Conservation (phyloP, 176 grass and related monocot genomes). For the Phoenix roebelenii region DNA sequence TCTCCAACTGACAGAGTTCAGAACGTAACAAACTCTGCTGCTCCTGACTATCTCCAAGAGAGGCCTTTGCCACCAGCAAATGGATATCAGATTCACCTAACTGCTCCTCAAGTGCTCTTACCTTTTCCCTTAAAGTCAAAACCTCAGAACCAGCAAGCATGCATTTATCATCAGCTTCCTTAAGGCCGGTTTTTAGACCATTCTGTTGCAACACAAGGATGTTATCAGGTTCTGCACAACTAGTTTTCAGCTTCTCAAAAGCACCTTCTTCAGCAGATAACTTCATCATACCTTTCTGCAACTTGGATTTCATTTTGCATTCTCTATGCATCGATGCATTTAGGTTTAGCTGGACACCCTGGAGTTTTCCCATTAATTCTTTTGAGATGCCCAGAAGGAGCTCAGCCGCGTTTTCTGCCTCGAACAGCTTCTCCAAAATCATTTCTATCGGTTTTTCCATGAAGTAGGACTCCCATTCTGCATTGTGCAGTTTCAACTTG, state of each 20-base stretch:
- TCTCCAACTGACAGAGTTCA: constrained; percentile 38
- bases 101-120: constrained; percentile 36
- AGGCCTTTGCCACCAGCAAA: constrained; percentile 28
- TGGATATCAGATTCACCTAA: constrained; percentile 34
- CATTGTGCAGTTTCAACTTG: constrained; percentile 36
- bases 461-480: constrained; percentile 49
- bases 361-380: constrained; percentile 40
- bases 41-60: constrained; percentile 36
- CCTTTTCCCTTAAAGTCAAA: constrained; percentile 23
- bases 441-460: constrained; percentile 51
- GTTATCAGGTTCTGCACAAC: background rate
- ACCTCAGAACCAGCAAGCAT: constrained; percentile 5
- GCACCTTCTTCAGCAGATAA: constrained; percentile 22
- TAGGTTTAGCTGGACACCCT: constrained; percentile 26
- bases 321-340: constrained; percentile 25
- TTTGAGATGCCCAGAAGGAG: constrained; percentile 51
- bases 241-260: constrained; percentile 16
- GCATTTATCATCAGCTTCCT: constrained; percentile 16
- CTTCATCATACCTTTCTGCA: constrained; percentile 26
- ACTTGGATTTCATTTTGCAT: constrained; percentile 29
- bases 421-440: constrained; percentile 40
- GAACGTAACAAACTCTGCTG: constrained; percentile 32
- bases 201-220: constrained; percentile 14
- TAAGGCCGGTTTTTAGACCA: constrained; percentile 3
- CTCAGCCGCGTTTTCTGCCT: constrained; percentile 60